Percentiles rank a stretch among this genome's conserved stretches.
These are phyloP conservation scores for Cyathus striatus DNA, from an alignment of 768 basidiomycete species.

Conservation along the genomic window DNA sequence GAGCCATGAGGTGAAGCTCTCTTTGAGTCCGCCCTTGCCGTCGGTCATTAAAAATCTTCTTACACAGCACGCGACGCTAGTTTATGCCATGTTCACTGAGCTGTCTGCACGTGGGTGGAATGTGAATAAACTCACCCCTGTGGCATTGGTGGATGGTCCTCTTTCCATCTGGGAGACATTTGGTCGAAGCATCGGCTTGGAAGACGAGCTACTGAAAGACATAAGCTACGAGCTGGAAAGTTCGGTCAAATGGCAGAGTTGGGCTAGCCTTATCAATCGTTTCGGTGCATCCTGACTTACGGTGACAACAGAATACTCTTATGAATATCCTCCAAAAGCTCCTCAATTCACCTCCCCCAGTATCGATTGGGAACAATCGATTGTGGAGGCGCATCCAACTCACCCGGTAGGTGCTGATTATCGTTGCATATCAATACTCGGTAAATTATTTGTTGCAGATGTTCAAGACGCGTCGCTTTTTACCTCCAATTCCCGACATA, in stretches of 20 bases:
- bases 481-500: conserved; percentile 42
- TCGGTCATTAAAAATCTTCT: too few relatives aligned
- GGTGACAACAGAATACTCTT: conserved; percentile 33
- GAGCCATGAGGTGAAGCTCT: too few relatives aligned
- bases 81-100: too few relatives aligned
- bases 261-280: conserved; percentile 6
- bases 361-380: conserved; percentile 57
- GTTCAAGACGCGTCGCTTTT: conserved; percentile 51
- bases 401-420: conserved; percentile 39
- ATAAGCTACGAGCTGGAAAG: conserved; percentile 44
- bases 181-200: conserved; percentile 27
- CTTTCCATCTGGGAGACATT: conserved; percentile 40
- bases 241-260: conserved; percentile 52
- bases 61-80: too few relatives aligned
- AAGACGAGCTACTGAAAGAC: conserved; percentile 25
- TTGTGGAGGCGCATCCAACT: conserved; percentile 56
- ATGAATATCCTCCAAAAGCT: conserved; percentile 39
- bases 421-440: not conserved
- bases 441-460: conserved; percentile 28
- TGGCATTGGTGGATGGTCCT: conserved; percentile 29
- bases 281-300: not conserved
- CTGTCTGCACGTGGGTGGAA: conserved; percentile 14
- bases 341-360: conserved; percentile 42
- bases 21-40: conserved; percentile 19
- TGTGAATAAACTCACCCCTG: too few relatives aligned